These are phyloP conservation scores for Apiotrichum sp. DNA, from an alignment of 1,284 basidiomycete genomes.

Conservation along the genomic window DNA sequence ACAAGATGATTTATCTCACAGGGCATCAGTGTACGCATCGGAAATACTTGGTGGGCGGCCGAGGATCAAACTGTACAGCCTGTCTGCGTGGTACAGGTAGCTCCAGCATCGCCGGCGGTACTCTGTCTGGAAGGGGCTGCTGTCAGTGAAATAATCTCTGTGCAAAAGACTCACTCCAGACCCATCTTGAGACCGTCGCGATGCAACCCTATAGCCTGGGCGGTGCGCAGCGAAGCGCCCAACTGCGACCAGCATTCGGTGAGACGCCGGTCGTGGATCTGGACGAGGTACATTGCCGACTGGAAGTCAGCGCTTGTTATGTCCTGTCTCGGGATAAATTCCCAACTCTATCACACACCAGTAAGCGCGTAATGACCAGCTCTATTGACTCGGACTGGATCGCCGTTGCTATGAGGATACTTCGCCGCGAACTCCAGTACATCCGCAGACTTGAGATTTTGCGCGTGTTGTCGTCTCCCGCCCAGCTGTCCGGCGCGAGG, in stretches of 20 bases:
- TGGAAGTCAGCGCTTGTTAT: conserved; percentile 35
- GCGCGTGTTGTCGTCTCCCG: conserved; percentile 65
- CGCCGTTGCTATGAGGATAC: conserved; percentile 78
- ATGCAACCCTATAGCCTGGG: conserved; percentile 88
- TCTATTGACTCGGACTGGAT: conserved; percentile 85
- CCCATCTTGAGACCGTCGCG: conserved; percentile 77
- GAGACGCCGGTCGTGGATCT: conserved; percentile 50
- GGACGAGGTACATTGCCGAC: conserved; percentile 85
- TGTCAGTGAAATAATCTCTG: background rate
- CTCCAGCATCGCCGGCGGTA: conserved; percentile 89
- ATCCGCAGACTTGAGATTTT: conserved; percentile 75
- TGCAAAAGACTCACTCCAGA: conserved; percentile 51
- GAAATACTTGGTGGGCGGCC: conserved; percentile 70
- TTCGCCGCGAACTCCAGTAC: conserved; percentile 87
- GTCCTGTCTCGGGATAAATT: background rate
- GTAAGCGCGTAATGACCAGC: conserved; percentile 75
- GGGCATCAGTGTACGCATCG: conserved; percentile 45
- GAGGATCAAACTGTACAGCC: conserved; percentile 68
- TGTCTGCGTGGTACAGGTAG: conserved; percentile 86
- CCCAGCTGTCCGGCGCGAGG: conserved; percentile 75
- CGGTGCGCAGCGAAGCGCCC: conserved; percentile 84
- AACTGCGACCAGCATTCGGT: conserved; percentile 90
- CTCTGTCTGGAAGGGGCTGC: conserved; percentile 68
- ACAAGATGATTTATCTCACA: conserved; percentile 15
- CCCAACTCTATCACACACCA: conserved; percentile 54